Evolutionary conservation across 1,284 basidiomycete genomes (phyloP).

Genomic region (Apiotrichum veenhuisii): DNA sequence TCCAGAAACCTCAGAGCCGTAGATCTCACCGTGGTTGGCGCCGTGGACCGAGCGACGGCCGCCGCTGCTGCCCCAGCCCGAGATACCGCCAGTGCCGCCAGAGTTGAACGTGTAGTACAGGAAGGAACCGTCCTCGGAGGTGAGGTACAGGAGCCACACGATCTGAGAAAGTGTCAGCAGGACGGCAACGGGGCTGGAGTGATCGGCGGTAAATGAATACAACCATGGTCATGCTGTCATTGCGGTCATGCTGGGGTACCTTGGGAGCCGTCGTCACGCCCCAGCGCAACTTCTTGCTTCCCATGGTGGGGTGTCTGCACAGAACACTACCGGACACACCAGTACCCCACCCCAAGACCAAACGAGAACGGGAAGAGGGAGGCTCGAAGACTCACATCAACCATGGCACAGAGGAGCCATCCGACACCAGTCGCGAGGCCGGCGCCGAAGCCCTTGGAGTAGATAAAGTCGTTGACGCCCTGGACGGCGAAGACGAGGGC

Average conservation of each 20-base stretch:
- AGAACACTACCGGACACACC: no score
- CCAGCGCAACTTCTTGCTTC: no score
- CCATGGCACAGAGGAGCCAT: slow-evolving; percentile 86
- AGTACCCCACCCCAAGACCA: no score
- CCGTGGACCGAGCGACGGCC: slow-evolving; percentile 9
- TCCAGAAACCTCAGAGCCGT: slow-evolving; percentile 13
- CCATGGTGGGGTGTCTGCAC: no score
- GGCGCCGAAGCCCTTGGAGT: slow-evolving; percentile 47
- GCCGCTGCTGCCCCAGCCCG: slow-evolving; percentile 57
- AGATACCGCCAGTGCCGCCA: slow-evolving; percentile 78
- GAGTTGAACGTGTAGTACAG: slow-evolving; percentile 77
- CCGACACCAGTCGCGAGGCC: slow-evolving; percentile 82
- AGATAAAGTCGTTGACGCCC: slow-evolving; percentile 11
- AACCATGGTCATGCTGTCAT: no score
- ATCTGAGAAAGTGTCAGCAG: slow-evolving; percentile 56
- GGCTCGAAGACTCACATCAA: slow-evolving; percentile 57
- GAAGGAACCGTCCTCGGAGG: slow-evolving; percentile 88
- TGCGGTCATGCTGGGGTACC: no score
- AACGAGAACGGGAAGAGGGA: neutral
- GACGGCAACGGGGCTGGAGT: neutral
- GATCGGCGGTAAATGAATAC: neutral
- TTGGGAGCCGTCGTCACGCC: no score
- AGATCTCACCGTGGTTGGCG: slow-evolving; percentile 15
- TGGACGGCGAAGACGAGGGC: slow-evolving; percentile 75
- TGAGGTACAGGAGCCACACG: slow-evolving; percentile 93